These are phyloP conservation scores for Geotrichum fermentans DNA, from an alignment of 1,139 yeast genomes.

Conservation along the genomic window DNA sequence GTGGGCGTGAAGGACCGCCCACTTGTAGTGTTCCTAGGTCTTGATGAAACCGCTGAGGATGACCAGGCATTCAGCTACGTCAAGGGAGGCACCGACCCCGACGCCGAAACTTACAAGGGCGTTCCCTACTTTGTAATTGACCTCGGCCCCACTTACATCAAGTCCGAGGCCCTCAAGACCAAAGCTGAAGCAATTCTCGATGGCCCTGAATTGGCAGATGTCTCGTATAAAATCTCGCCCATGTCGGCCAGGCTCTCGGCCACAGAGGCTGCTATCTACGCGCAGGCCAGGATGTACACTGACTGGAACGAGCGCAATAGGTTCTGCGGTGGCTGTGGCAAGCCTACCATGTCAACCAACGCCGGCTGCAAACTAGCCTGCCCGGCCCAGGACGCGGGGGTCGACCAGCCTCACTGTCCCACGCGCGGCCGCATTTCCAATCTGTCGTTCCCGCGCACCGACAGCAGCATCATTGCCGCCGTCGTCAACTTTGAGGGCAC, in stretches of 20 bases:
- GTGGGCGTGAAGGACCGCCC: conserved; percentile 39
- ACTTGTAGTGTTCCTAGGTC: conserved; percentile 59
- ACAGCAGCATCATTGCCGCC: conserved; percentile 79
- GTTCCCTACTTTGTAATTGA: conserved; percentile 77
- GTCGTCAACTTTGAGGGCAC: conserved; percentile 58
- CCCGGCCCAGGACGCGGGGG: conserved; percentile 37
- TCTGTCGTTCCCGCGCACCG: conserved; percentile 86
- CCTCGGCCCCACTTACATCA: conserved; percentile 37
- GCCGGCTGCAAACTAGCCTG: conserved; percentile 82
- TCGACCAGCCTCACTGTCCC: conserved; percentile 32
- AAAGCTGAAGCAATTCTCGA: conserved; percentile 21
- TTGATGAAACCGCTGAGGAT: conserved; percentile 50
- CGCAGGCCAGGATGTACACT: conserved; percentile 78
- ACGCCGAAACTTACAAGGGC: conserved; percentile 54
- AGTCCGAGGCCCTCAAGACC: conserved; percentile 20
- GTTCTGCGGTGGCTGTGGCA: conserved; percentile 89
- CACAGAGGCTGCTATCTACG: conserved; percentile 55
- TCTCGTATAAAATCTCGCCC: conserved; percentile 33
- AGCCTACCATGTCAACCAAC: conserved; percentile 60
- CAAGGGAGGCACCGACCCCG: conserved; percentile 1
- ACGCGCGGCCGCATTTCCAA: conserved; percentile 41
- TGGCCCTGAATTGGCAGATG: conserved; percentile 33
- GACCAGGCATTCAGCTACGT: neutral
- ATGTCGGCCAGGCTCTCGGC: conserved; percentile 28
- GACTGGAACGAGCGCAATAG: conserved; percentile 78